A percentile compares a stretch with the other conserved stretches of the same genome.
Evolutionary conservation across 371 early-diverging fungal species (phyloP).

Genomic region (Mortierella sp.): DNA sequence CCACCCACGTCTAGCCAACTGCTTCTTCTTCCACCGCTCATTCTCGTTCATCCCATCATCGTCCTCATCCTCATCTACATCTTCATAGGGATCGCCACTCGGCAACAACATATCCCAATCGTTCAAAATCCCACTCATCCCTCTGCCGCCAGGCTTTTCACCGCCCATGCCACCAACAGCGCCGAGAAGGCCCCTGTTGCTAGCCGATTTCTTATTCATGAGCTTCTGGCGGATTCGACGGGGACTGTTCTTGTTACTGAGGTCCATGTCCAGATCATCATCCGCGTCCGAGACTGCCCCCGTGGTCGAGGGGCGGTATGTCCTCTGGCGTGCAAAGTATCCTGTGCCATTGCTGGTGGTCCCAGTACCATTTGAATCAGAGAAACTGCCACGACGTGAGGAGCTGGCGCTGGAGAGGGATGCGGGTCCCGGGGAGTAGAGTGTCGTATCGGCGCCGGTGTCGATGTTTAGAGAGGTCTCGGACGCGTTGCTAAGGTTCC

Average conservation of each 20-base stretch:
- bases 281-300: constrained; percentile 7
- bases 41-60: constrained; percentile 25
- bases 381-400: constrained; percentile 29
- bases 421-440: constrained; percentile 25
- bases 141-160: neutral
- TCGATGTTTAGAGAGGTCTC: constrained; percentile 37
- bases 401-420: constrained; percentile 40
- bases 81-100: constrained; percentile 23
- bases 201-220: neutral
- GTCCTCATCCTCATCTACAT: constrained; percentile 24
- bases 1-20: constrained; percentile 34
- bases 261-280: constrained; percentile 8
- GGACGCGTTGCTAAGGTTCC: constrained; percentile 32
- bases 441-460: neutral
- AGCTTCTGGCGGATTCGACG: constrained; percentile 12
- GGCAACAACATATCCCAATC: constrained; percentile 47
- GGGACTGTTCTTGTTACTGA: constrained; percentile 18
- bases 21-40: constrained; percentile 43
- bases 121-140: constrained; percentile 25
- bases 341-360: neutral
- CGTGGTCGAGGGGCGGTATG: constrained; percentile 12
- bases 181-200: neutral
- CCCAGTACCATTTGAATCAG: constrained; percentile 10
- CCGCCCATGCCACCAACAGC: neutral
- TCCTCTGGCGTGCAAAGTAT: constrained; percentile 12